A percentile compares a stretch with the other conserved stretches of the same genome.
These are phyloP conservation scores for Lactarius psammicola DNA, from an alignment of 768 basidiomycete species.

Conservation along the genomic window DNA sequence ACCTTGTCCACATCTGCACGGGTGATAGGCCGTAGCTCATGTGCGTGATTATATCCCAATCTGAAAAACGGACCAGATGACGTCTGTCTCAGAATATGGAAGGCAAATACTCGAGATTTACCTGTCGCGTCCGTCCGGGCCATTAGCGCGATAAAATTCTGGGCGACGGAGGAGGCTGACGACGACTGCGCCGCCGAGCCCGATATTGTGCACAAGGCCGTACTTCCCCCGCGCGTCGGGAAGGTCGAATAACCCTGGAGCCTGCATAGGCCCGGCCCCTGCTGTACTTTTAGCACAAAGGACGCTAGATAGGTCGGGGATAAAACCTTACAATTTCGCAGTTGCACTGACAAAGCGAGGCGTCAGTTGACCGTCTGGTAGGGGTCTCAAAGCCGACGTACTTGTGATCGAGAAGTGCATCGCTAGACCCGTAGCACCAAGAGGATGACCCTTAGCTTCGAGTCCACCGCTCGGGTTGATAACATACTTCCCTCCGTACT, in stretches of 20 bases:
- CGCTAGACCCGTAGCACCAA: constrained; percentile 81
- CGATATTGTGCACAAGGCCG: constrained; percentile 81
- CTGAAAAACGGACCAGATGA: too few species aligned
- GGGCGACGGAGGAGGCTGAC: constrained; percentile 74
- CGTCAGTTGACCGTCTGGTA: constrained; percentile 27
- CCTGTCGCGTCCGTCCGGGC: constrained; percentile 66
- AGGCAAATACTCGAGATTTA: constrained; percentile 26
- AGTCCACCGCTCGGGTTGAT: constrained; percentile 83
- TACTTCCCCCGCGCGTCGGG: constrained; percentile 70
- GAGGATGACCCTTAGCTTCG: constrained; percentile 86
- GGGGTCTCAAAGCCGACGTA: constrained; percentile 36
- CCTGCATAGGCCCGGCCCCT: constrained; percentile 88
- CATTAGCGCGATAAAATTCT: constrained; percentile 68
- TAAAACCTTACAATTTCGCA: constrained; percentile 55
- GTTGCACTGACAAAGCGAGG: constrained; percentile 53
- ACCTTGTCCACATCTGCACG: constrained; percentile 69
- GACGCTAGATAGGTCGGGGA: background rate
- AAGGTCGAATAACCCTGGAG: constrained; percentile 61
- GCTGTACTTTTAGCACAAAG: background rate
- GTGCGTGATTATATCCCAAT: constrained; percentile 73
- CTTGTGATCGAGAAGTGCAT: constrained; percentile 88
- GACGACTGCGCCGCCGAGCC: constrained; percentile 77
- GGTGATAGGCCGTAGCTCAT: constrained; percentile 61
- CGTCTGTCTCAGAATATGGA: too few species aligned
- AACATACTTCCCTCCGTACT: constrained; percentile 85